Percentiles rank a stretch among this genome's conserved stretches.
Conservation (phyloP, 2,329 filamentous ascomycete species). For the Helminthosporium solani region DNA sequence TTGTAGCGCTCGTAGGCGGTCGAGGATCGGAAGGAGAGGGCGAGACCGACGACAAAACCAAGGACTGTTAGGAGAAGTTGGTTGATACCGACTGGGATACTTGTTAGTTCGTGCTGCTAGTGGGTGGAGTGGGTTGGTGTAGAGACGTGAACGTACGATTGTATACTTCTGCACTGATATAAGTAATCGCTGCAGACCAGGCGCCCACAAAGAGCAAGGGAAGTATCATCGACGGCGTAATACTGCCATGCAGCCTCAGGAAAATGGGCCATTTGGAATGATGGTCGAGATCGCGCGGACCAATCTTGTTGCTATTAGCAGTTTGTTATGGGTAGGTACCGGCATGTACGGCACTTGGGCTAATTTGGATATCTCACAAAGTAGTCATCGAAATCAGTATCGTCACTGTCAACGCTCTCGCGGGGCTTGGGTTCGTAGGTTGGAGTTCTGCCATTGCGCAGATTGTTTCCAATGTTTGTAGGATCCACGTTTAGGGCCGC, state of each 20-base stretch:
- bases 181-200: constrained; percentile 67
- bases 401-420: constrained; percentile 28
- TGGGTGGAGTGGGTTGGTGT: background rate
- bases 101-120: no score
- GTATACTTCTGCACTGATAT: constrained; percentile 45
- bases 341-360: no score
- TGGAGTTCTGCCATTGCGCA: constrained; percentile 6
- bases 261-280: constrained; percentile 77
- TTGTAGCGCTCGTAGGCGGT: constrained; percentile 71
- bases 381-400: constrained; percentile 56
- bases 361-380: constrained; percentile 47
- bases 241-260: constrained; percentile 71
- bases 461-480: background rate
- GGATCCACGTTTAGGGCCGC: background rate
- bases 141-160: constrained; percentile 18
- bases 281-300: constrained; percentile 67
- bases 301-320: constrained; percentile 34
- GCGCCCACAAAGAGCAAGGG: constrained; percentile 63
- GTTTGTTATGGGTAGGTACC: background rate
- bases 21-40: constrained; percentile 71
- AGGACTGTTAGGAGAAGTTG: constrained; percentile 71
- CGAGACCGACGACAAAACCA: constrained; percentile 77
- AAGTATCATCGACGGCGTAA: constrained; percentile 71
- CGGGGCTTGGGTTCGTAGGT: constrained; percentile 18
- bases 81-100: constrained; percentile 55